Percentiles rank a stretch among this genome's conserved stretches.
Evolutionary conservation across 306 rosid species (phyloP).

Genomic region (Glycine soja): DNA sequence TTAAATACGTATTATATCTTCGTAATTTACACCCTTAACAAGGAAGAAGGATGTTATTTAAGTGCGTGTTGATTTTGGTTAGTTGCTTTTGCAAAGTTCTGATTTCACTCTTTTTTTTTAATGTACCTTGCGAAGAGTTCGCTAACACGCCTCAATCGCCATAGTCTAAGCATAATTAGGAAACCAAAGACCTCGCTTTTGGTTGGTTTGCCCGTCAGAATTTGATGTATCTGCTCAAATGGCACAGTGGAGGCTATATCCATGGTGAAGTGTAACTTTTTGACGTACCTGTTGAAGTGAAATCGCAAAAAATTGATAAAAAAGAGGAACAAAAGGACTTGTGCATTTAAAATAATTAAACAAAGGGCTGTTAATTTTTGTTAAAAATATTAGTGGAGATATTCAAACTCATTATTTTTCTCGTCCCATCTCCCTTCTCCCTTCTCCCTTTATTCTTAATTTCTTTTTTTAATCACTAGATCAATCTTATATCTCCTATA

Average conservation of each 20-base stretch:
- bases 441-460: too few species aligned
- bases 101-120: neutral
- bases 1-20: too few species aligned
- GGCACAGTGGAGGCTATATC: conserved; percentile 87
- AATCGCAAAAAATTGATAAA: conserved; percentile 14
- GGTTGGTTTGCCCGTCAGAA: conserved; percentile 52
- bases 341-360: neutral
- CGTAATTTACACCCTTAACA: neutral
- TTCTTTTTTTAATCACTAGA: too few species aligned
- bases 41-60: neutral
- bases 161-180: conserved; percentile 81
- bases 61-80: neutral
- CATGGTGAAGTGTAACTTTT: conserved; percentile 64
- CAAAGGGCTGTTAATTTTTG: neutral
- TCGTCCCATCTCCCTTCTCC: too few species aligned
- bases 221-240: conserved; percentile 60
- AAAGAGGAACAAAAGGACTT: neutral
- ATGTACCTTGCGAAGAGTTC: conserved; percentile 75
- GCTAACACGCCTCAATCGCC: conserved; percentile 86
- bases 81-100: neutral
- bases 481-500: too few species aligned
- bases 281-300: conserved; percentile 61
- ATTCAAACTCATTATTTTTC: too few species aligned
- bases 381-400: too few species aligned
- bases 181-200: conserved; percentile 58